phyloP scores from a whole-genome alignment of 306 rosid genomes.

The Lotus japonicus region DNA sequence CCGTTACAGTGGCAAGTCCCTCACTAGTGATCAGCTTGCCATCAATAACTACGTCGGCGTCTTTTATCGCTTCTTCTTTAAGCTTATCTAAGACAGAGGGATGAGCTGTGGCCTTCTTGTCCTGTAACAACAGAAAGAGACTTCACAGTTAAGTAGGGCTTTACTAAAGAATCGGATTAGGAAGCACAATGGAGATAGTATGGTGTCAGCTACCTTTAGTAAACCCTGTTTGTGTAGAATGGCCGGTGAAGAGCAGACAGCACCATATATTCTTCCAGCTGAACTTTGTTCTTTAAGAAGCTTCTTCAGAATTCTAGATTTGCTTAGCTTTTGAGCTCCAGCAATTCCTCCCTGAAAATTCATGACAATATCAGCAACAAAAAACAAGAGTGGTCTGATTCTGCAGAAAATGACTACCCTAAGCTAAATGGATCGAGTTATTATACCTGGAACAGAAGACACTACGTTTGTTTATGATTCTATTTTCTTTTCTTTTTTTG shows the following conservation, averaged over 20 bases:
- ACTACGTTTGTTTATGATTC: neutral
- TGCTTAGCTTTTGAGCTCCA: conserved; percentile 54
- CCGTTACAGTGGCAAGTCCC: conserved; percentile 66
- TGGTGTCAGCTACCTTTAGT: conserved; percentile 53
- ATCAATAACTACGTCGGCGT: conserved; percentile 70
- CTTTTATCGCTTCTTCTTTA: conserved; percentile 35
- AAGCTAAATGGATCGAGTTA: neutral
- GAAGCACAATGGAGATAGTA: conserved; percentile 7
- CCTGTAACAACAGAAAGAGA: conserved; percentile 33
- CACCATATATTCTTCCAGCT: conserved; percentile 71
- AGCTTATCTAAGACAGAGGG: conserved; percentile 37
- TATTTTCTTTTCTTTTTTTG: neutral
- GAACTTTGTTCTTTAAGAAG: conserved; percentile 73
- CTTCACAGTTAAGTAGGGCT: neutral
- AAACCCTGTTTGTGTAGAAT: conserved; percentile 73
- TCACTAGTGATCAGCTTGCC: conserved; percentile 80
- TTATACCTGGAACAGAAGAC: neutral
- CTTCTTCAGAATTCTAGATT: conserved; percentile 67
- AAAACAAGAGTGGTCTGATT: neutral
- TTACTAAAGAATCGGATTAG: neutral
- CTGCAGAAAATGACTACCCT: neutral
- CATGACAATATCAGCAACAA: conserved; percentile 10
- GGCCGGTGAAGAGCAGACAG: conserved; percentile 60
- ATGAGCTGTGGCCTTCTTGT: conserved; percentile 57
- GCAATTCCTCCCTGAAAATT: conserved; percentile 65